These are phyloP conservation scores for Mycena sp. DNA, from an alignment of 1,284 basidiomycete genomes.

Conservation along the genomic window DNA sequence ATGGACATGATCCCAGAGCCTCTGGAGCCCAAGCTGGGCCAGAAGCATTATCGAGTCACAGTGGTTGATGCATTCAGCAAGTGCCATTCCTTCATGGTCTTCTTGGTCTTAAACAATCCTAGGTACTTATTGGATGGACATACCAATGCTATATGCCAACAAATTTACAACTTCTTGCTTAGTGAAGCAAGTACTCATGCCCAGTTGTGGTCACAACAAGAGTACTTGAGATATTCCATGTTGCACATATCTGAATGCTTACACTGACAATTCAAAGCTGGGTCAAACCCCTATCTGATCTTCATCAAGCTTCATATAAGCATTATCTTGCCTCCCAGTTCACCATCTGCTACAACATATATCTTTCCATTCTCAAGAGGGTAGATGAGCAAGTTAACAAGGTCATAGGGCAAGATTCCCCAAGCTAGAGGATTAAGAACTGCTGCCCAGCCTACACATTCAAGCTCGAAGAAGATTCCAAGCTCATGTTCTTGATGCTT, in stretches of 20 bases:
- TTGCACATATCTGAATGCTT: not conserved
- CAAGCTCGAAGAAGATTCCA: constrained; percentile 36
- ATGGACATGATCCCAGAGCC: no score
- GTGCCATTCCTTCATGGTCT: no score
- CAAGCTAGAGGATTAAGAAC: constrained; percentile 18
- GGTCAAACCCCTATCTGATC: not conserved
- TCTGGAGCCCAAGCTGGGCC: no score
- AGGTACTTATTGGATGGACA: no score
- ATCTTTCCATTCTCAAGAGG: not conserved
- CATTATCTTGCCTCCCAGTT: not conserved
- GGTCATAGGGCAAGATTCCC: constrained; percentile 6
- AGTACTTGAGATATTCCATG: not conserved
- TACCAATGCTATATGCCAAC: not conserved
- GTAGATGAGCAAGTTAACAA: not conserved
- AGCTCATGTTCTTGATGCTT: constrained; percentile 31
- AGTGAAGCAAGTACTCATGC: not conserved
- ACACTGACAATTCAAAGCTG: not conserved
- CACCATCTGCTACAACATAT: constrained; percentile 17
- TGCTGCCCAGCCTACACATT: constrained; percentile 27
- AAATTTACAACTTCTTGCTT: not conserved
- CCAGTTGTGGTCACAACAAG: not conserved
- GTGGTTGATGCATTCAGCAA: no score
- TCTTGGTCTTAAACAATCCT: no score
- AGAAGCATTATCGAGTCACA: no score
- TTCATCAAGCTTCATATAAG: constrained; percentile 1